Conservation (phyloP, 169 alveolate genomes). For the Plasmodium malariae region DNA sequence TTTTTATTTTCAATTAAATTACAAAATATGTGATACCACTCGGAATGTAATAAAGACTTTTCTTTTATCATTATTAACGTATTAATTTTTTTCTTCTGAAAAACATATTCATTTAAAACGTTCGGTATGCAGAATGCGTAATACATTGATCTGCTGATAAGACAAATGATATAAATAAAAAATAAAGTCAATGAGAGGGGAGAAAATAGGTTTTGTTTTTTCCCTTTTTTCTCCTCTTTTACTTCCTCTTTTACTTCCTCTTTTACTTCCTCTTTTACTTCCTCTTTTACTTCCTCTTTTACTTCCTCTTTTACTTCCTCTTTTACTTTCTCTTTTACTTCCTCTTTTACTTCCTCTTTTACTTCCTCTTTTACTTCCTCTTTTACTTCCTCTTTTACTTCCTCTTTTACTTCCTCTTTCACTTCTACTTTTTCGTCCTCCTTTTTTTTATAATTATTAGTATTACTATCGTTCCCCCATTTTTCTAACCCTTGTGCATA, state of each 20-base stretch:
- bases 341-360: not conserved
- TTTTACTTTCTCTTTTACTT: not conserved
- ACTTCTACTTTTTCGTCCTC: not conserved
- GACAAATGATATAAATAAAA: constrained; percentile 41
- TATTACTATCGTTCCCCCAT: not conserved
- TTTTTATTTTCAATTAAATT: constrained; percentile 21
- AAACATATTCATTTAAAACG: not conserved
- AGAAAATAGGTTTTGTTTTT: not conserved
- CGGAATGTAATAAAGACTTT: constrained; percentile 17
- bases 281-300: not conserved
- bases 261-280: not conserved
- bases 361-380: not conserved
- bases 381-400: not conserved
- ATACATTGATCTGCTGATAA: constrained; percentile 18
- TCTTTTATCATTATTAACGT: constrained; percentile 22
- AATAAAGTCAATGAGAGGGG: not conserved
- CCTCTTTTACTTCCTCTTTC: not conserved
- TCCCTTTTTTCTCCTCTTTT: not conserved
- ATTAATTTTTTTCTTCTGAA: constrained; percentile 8
- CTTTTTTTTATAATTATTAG: no score
- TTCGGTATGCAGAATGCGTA: constrained; percentile 1
- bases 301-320: not conserved
- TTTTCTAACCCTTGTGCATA: constrained; percentile 30
- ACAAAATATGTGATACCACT: constrained; percentile 40
- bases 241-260: not conserved